Evolutionary conservation across 257 asterid species (phyloP), one percentile per base, ranked within the genome.

Genomic region (Paraleonurus japonicus): DNA sequence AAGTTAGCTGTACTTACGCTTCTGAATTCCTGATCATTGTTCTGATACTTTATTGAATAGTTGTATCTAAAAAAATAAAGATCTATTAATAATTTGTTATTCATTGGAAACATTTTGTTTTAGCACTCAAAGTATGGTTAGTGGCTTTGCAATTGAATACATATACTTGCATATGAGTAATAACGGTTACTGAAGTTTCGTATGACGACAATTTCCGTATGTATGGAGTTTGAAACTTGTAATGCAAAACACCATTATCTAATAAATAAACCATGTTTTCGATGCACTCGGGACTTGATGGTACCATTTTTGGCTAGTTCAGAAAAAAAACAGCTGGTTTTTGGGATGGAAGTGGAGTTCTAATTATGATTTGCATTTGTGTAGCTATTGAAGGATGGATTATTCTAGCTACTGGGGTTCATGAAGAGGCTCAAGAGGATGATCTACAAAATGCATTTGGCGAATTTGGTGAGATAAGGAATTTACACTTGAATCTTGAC

Each of bases 361-460:
- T 85, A 24, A 71, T n/a, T 69, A 77, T 73, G 78, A 19, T 61
- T n/a, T 78, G 22, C 26, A 54, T 71, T 61, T 51, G 13, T 85
- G 88, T 87, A 95, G 99, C 99, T 47, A 87, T 95, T 78, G 99
- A 95, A 86, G 99, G 99, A 81, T 95, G 99, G 99, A 95, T 95
- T 84, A 47, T 95, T 83, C 82, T 95, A 4, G 99, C 86, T 51
- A 88, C 97, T 69, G 98, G 99, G 75, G 92, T 95, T 65, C 96
- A 95, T 71, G 99, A 95, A 72, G 99, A 95, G 85, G 96, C 96
- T 5, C 98, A 89, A 79, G 99, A 95, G 79, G 99, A 95, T 72
- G 94, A 92, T 79, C 74, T 95, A 61, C 95, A 80, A 17, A 82
- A 83, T 82, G 78, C 82, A 81, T 92, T 95, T 78, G 96, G 96